Conservation (phyloP, 1,284 basidiomycete genomes). For the Leccinum subatratum region DNA sequence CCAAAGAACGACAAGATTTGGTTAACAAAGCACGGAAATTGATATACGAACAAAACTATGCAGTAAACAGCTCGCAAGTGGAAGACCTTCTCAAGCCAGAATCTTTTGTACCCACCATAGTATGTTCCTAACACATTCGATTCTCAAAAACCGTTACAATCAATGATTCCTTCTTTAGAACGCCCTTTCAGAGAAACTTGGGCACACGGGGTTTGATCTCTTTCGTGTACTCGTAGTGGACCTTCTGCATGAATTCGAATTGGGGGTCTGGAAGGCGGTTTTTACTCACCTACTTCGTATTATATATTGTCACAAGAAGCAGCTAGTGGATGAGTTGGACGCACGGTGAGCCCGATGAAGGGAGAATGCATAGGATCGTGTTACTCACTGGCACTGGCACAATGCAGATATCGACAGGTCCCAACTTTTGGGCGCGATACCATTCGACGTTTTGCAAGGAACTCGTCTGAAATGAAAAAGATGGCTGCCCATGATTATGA, state of each 20-base stretch:
- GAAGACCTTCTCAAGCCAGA: not conserved
- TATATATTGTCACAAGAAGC: not conserved
- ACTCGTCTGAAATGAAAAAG: not conserved
- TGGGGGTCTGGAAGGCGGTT: not conserved
- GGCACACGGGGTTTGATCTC: not conserved
- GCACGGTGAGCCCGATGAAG: not conserved
- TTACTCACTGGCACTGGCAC: too few species aligned
- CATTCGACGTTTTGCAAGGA: not conserved
- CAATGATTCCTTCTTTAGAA: not conserved
- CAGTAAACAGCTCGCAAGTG: not conserved
- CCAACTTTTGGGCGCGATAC: not conserved
- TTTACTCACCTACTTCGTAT: not conserved
- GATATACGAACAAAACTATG: not conserved
- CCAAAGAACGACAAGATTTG: not conserved
- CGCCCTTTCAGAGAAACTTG: not conserved
- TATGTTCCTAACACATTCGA: not conserved
- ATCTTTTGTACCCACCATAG: not conserved
- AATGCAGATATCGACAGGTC: not conserved
- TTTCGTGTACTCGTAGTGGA: not conserved
- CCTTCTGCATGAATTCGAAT: not conserved
- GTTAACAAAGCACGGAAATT: not conserved
- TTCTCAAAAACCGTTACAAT: too few species aligned
- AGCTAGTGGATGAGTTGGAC: not conserved
- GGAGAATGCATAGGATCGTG: not conserved
- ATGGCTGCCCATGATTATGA: not conserved